These are phyloP conservation scores for Solanum raphanifolium DNA, from an alignment of 257 asterid genomes.

Conservation along the genomic window DNA sequence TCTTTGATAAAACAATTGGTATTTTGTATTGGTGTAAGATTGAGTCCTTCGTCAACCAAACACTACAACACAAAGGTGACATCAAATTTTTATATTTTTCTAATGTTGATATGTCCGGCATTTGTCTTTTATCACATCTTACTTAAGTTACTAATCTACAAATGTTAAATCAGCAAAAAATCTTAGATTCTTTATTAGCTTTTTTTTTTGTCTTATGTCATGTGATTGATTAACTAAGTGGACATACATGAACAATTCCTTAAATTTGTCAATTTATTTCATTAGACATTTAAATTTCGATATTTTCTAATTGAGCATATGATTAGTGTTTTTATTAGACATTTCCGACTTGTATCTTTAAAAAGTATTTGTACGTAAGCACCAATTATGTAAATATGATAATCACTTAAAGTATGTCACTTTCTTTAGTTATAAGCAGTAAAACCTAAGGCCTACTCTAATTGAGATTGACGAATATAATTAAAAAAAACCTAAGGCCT, in stretches of 20 bases:
- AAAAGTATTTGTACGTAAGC: not conserved
- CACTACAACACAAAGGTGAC: not conserved
- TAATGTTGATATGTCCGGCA: not conserved
- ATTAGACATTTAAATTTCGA: not conserved
- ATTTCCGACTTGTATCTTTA: not conserved
- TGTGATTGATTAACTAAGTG: not conserved
- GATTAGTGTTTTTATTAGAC: not conserved
- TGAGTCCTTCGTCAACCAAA: not conserved
- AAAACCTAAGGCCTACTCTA: not conserved
- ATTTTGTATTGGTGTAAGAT: not conserved
- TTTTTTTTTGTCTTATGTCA: not conserved
- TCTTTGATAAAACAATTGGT: not conserved
- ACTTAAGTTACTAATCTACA: not conserved
- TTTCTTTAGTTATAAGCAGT: not conserved
- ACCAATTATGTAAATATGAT: not conserved
- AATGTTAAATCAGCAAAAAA: not conserved
- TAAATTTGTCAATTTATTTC: not conserved
- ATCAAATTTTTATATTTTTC: not conserved
- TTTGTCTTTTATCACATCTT: not conserved
- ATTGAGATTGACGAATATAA: not conserved
- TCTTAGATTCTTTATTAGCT: not conserved
- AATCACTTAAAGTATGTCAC: not conserved
- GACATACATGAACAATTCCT: not conserved
- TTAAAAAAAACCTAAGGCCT: not conserved
- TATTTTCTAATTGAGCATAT: no score